Evolutionary conservation across 1,284 basidiomycete genomes (phyloP), one percentile per base, ranked within the genome.

Genomic region (Apiotrichum porosum): DNA sequence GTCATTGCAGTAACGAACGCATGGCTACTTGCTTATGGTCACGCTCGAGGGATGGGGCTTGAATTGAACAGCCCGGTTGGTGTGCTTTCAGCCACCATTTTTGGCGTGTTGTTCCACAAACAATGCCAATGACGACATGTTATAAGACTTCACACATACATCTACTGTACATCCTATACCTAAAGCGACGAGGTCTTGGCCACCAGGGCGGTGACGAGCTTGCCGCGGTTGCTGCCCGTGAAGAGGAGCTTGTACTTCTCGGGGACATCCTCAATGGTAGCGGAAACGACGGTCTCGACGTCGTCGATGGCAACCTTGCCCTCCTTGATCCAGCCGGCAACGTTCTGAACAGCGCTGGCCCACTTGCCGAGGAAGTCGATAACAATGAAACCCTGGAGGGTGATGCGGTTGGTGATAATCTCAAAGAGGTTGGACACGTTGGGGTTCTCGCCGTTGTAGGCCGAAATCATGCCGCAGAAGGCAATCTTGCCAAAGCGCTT

Each of bases 401-500:
- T 63, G 44, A 74, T 56, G 8, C 75, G 61, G 61, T 75, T 74
- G 10, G 60, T 62, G 49, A 78, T 69, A 54, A 78, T 44, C 37
- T 68, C 57, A 24, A 50, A 42, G 49, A 60, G 60, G 52, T 67
- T 63, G 22, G 52, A 44, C 13, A 71, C 18, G 15, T 48, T 41
- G 13, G 47, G 17, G 6, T 44, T 24, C 22, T 57, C 34, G 38
- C 56, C 54, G 47, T 62, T 51, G 56, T 69, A 66, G n/a, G 47
- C 62, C 58, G 41, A 45, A 31, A 45, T 49, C 52, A 54, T 50
- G 45, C 77, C 77, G 54, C 76, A 78, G 17, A 71, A 58, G 15
- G 69, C 72, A 44, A 78, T 65, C 38, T 71, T 63, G 18, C 74
- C 76, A 47, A 68, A 56, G 24, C 69, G 69, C 58, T 74, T 73